A percentile compares a stretch with the other conserved stretches of the same genome.
These are phyloP conservation scores for Coprinopsis strossmayeri DNA, from an alignment of 768 basidiomycete species.

Conservation along the genomic window DNA sequence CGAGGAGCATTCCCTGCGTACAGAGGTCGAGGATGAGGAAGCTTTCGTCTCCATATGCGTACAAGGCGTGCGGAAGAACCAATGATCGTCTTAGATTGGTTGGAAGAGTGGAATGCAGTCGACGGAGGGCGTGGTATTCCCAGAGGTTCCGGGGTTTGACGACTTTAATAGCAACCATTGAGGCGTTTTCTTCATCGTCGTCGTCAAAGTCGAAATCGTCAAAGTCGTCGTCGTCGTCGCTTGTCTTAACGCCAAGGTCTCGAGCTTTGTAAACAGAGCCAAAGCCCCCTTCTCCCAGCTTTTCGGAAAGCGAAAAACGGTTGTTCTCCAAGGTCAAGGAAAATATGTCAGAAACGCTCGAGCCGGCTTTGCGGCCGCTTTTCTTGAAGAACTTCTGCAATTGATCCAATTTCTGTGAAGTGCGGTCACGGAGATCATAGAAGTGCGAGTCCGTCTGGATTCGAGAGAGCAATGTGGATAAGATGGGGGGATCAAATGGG, in stretches of 20 bases:
- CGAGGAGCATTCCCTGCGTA: slow-evolving; percentile 87
- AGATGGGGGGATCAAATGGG: slow-evolving; percentile 65
- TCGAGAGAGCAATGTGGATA: slow-evolving; percentile 57
- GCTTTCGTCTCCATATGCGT: slow-evolving; percentile 84
- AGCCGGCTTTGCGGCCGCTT: slow-evolving; percentile 32
- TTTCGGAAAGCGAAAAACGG: slow-evolving; percentile 68
- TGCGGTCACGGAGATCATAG: slow-evolving; percentile 48
- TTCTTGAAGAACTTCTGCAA: slow-evolving; percentile 70
- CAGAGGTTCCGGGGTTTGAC: slow-evolving; percentile 85
- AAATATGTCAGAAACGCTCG: slow-evolving; percentile 34
- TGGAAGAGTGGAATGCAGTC: slow-evolving; percentile 67
- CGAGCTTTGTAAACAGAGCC: slow-evolving; percentile 90
- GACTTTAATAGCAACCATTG: slow-evolving; percentile 82
- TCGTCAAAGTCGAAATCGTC: slow-evolving; percentile 50
- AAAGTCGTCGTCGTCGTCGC: slow-evolving; percentile 42
- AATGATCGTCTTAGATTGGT: slow-evolving; percentile 56
- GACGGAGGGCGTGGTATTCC: slow-evolving; percentile 85
- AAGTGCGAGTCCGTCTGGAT: slow-evolving; percentile 56
- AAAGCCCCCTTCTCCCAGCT: slow-evolving; percentile 96
- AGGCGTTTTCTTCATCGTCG: slow-evolving; percentile 45
- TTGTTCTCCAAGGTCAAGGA: slow-evolving; percentile 56
- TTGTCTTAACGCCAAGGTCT: slow-evolving; percentile 37
- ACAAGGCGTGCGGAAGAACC: slow-evolving; percentile 71
- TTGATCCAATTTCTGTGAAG: slow-evolving; percentile 53
- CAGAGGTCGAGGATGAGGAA: slow-evolving; percentile 85